Evolutionary conservation across 2,329 filamentous ascomycete genomes (phyloP).

Genomic region (Pyricularia pennisetigena): DNA sequence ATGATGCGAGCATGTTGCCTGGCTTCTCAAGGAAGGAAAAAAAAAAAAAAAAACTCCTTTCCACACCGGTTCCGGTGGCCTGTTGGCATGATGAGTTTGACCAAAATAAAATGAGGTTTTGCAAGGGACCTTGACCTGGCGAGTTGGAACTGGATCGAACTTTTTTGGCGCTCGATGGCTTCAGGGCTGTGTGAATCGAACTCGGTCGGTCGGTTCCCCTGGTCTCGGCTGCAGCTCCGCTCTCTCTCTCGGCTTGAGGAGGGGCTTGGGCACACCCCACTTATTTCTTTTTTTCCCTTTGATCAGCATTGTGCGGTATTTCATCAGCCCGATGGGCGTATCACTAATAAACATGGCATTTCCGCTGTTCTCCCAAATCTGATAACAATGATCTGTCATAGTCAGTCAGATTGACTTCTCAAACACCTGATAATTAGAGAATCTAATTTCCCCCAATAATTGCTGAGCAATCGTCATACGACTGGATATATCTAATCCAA

Average conservation of each 20-base stretch:
- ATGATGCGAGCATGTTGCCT: too few species aligned
- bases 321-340: not conserved
- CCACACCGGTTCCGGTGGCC: not conserved
- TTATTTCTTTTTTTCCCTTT: not conserved
- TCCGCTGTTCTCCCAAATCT: not conserved
- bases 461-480: not conserved
- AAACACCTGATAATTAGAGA: not conserved
- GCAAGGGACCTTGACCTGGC: not conserved
- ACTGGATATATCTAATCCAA: not conserved
- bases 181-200: not conserved
- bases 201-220: not conserved
- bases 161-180: not conserved
- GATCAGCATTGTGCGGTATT: not conserved
- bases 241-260: not conserved
- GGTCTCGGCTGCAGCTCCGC: not conserved
- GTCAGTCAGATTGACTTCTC: not conserved
- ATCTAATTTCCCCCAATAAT: not conserved
- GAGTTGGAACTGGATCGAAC: too few species aligned
- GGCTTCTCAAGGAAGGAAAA: too few species aligned
- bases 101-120: not conserved
- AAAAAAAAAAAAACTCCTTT: too few species aligned
- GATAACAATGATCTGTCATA: not conserved
- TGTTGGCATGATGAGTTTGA: not conserved
- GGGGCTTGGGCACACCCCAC: not conserved
- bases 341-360: not conserved